These are phyloP conservation scores for Emericellopsis cladophorae DNA, from an alignment of 2,329 filamentous ascomycete genomes.

Conservation along the genomic window DNA sequence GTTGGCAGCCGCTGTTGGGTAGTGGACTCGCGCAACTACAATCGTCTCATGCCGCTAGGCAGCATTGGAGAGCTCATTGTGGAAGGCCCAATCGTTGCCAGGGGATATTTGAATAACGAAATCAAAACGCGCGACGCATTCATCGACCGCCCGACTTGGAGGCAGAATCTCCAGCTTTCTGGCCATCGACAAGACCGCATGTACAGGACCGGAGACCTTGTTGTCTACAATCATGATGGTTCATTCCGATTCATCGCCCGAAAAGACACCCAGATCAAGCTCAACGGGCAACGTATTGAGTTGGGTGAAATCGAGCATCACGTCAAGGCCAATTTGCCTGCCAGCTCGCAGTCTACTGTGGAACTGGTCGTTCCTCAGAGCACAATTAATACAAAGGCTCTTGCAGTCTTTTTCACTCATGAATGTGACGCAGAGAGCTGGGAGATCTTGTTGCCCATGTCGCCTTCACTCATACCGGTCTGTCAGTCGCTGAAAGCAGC, in stretches of 20 bases:
- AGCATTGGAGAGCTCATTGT: constrained; percentile 76
- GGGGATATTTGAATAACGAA: constrained; percentile 42
- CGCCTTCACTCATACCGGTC: not conserved
- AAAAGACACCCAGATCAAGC: constrained; percentile 69
- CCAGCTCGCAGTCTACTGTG: constrained; percentile 25
- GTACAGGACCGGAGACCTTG: constrained; percentile 75
- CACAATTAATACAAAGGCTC: constrained; percentile 6
- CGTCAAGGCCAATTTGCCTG: constrained; percentile 16
- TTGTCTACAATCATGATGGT: constrained; percentile 64
- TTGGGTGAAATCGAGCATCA: constrained; percentile 58
- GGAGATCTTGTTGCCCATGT: constrained; percentile 4
- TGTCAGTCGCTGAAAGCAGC: constrained; percentile 5
- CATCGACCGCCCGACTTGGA: constrained; percentile 43
- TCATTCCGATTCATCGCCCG: constrained; percentile 62
- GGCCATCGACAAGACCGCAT: constrained; percentile 44
- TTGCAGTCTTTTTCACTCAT: constrained; percentile 8
- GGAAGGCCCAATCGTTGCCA: constrained; percentile 68
- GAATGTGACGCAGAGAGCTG: not conserved
- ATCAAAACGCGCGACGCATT: constrained; percentile 37
- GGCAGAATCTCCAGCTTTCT: constrained; percentile 9
- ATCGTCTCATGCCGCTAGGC: constrained; percentile 28
- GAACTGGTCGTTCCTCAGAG: constrained; percentile 30
- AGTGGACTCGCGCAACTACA: constrained; percentile 17
- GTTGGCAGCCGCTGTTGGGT: constrained; percentile 17
- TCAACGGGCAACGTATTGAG: constrained; percentile 70